phyloP scores from a whole-genome alignment of 2,329 filamentous ascomycete genomes.

The Cercospora nicotianae region DNA sequence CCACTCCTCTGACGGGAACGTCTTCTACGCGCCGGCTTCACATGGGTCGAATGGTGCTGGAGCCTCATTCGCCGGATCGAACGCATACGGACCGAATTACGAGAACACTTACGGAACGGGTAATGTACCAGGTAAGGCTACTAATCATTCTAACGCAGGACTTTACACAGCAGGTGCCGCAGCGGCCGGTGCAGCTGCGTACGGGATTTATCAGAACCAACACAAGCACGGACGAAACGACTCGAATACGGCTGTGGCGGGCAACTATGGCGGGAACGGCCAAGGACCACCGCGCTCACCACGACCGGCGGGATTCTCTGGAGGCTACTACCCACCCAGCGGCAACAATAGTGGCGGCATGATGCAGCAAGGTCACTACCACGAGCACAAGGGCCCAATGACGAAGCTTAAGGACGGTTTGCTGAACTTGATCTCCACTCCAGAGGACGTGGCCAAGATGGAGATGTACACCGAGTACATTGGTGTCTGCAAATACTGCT shows the following conservation, averaged over 20 bases:
- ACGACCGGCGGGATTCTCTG: constrained; percentile 8
- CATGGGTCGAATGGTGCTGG: constrained; percentile 9
- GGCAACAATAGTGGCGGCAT: constrained; percentile 20
- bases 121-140: constrained; percentile 44
- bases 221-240: constrained; percentile 31
- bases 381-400: constrained; percentile 58
- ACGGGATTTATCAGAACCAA: constrained; percentile 44
- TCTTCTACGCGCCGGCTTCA: constrained; percentile 21
- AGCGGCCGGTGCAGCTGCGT: constrained; percentile 44
- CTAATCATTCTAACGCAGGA: constrained; percentile 46
- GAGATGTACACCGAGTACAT: constrained; percentile 69
- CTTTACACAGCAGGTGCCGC: constrained; percentile 50
- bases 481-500: constrained; percentile 65
- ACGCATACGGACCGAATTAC: constrained; percentile 11
- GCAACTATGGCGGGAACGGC: constrained; percentile 23
- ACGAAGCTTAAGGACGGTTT: constrained; percentile 61
- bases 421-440: constrained; percentile 36
- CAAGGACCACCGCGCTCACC: constrained; percentile 29
- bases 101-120: constrained; percentile 18
- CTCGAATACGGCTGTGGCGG: constrained; percentile 21
- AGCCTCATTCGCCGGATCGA: constrained; percentile 14
- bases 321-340: constrained; percentile 21
- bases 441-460: constrained; percentile 64
- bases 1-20: constrained; percentile 25
- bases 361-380: constrained; percentile 36